Percentiles rank a stretch among this genome's conserved stretches.
These are phyloP conservation scores for Pseudisothecium myosuroides DNA, from an alignment of 225 moss, liverwort and hornwort genomes.

Conservation along the genomic window DNA sequence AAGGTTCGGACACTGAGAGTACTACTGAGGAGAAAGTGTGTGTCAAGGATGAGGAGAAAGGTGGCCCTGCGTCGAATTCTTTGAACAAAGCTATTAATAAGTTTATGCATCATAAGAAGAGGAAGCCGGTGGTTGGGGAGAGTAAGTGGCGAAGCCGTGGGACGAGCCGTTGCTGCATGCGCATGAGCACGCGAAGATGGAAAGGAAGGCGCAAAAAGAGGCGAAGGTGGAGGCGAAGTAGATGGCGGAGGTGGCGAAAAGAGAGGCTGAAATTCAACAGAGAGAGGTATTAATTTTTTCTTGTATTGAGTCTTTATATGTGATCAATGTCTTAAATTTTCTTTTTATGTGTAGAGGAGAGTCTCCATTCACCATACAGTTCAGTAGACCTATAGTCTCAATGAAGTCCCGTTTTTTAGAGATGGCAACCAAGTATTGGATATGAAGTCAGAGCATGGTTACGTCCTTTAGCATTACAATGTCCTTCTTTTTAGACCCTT, in stretches of 20 bases:
- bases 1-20: slow-evolving; percentile 3
- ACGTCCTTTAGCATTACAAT: not conserved
- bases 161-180: slow-evolving; percentile 17
- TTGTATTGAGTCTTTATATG: not conserved
- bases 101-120: slow-evolving; percentile 5
- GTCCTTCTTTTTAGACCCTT: not conserved
- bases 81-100: slow-evolving; percentile 12
- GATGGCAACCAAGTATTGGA: not conserved
- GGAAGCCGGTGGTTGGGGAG: not conserved
- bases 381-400: not conserved
- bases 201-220: slow-evolving; percentile 15
- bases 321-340: no score
- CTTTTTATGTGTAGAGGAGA: not conserved
- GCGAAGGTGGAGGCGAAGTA: slow-evolving; percentile 11
- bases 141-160: not conserved
- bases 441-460: not conserved
- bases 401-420: not conserved
- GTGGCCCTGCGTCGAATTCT: not conserved
- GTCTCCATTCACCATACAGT: not conserved
- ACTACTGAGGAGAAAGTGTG: not conserved
- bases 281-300: not conserved
- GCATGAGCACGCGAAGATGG: slow-evolving; percentile 15
- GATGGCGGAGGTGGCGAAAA: slow-evolving; percentile 4
- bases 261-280: slow-evolving; percentile 2
- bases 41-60: slow-evolving; percentile 15